Evolutionary conservation across 1,284 basidiomycete species (phyloP).

Genomic region (Ustilago hordei): DNA sequence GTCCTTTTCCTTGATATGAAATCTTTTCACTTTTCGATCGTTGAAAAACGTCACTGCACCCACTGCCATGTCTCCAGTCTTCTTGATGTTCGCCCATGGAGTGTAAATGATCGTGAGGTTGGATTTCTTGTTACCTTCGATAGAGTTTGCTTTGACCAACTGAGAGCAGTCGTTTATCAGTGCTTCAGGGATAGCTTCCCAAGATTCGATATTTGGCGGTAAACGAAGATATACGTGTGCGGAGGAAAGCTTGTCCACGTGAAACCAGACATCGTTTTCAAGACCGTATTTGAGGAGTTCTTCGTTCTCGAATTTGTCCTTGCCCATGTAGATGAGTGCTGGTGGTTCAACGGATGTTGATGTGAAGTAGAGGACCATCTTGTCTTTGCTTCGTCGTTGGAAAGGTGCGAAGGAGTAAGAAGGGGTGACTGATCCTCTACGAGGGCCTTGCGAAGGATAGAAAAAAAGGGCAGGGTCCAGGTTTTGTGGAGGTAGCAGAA

Average conservation of each 20-base stretch:
- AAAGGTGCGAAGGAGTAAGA: no score
- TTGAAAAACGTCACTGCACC: constrained; percentile 94
- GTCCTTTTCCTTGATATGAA: constrained; percentile 83
- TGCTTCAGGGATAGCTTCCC: constrained; percentile 86
- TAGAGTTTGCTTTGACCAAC: constrained; percentile 96
- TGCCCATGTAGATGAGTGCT: constrained; percentile 89
- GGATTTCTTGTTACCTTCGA: constrained; percentile 96
- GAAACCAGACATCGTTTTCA: constrained; percentile 74
- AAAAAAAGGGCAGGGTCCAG: constrained; percentile 11
- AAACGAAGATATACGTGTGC: constrained; percentile 81
- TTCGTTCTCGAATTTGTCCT: constrained; percentile 84
- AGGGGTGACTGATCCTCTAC: neutral
- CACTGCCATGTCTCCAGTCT: constrained; percentile 74
- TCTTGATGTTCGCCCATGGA: constrained; percentile 72
- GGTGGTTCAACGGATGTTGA: constrained; percentile 76
- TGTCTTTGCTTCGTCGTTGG: constrained; percentile 61
- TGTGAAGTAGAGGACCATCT: constrained; percentile 75
- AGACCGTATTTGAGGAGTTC: constrained; percentile 86
- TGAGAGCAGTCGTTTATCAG: constrained; percentile 89
- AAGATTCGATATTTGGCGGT: constrained; percentile 77
- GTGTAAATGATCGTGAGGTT: constrained; percentile 94
- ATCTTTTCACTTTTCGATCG: constrained; percentile 78
- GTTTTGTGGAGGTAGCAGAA: constrained; percentile 26
- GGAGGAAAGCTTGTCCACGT: constrained; percentile 72
- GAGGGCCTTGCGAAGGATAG: neutral